Percentiles rank a stretch among this genome's conserved stretches.
Conservation (phyloP, 306 rosid genomes). For the Quercus ilex region DNA sequence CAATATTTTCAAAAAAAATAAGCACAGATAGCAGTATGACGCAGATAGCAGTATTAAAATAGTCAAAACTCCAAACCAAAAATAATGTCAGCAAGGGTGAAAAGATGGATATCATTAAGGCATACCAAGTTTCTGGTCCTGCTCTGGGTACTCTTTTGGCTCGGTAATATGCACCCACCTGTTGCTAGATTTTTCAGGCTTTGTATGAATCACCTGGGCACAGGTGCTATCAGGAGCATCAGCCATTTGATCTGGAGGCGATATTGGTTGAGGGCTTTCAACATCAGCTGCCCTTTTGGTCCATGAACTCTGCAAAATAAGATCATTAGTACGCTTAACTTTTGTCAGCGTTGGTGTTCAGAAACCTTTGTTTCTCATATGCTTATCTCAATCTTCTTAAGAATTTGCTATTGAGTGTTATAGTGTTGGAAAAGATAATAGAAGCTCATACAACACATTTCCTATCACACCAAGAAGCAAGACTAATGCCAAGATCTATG, state of each 20-base stretch:
- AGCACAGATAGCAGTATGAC: background rate
- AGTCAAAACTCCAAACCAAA: slow-evolving; percentile 10
- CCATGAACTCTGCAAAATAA: slow-evolving; percentile 45
- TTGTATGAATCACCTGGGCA: slow-evolving; percentile 44
- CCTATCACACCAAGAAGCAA: background rate
- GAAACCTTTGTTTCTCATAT: background rate
- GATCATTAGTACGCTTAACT: slow-evolving; percentile 7
- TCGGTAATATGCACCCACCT: slow-evolving; percentile 31
- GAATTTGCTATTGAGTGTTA: background rate
- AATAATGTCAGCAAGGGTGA: background rate
- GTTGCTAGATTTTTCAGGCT: slow-evolving; percentile 32
- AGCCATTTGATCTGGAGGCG: slow-evolving; percentile 28
- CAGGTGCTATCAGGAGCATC: slow-evolving; percentile 53
- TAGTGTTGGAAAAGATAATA: background rate
- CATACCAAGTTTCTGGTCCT: slow-evolving; percentile 49
- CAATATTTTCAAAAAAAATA: slow-evolving; percentile 38
- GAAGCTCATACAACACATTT: background rate
- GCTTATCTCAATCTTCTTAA: background rate
- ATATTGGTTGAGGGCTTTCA: slow-evolving; percentile 41
- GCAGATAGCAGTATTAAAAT: slow-evolving; percentile 5
- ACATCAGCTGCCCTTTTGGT: slow-evolving; percentile 48
- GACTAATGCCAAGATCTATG: background rate
- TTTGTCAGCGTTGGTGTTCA: background rate
- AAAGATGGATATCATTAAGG: slow-evolving; percentile 16
- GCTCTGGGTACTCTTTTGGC: slow-evolving; percentile 34